Conservation (phyloP, 805 yeast genomes). For the Kodamaea restingae region DNA sequence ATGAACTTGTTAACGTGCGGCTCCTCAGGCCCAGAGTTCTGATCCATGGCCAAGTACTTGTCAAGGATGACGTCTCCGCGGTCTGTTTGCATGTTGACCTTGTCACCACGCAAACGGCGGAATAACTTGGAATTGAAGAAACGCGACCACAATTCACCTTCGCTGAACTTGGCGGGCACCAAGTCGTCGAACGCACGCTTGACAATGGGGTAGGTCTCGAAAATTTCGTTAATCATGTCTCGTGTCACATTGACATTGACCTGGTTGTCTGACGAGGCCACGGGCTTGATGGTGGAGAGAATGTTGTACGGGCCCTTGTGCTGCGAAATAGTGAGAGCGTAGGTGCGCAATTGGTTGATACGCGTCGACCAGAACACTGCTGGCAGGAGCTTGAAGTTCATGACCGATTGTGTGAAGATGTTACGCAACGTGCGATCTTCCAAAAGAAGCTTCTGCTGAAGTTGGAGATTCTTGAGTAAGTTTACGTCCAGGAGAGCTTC, state of each 20-base stretch:
- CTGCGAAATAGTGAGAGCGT: slow-evolving; percentile 79
- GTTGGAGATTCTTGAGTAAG: slow-evolving; percentile 62
- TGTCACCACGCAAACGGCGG: slow-evolving; percentile 85
- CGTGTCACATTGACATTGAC: slow-evolving; percentile 90
- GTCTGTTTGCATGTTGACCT: slow-evolving; percentile 60
- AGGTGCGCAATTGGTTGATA: slow-evolving; percentile 74
- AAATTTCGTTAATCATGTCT: slow-evolving; percentile 84
- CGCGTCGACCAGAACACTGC: slow-evolving; percentile 86
- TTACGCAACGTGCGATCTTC: slow-evolving; percentile 66
- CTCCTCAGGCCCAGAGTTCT: slow-evolving; percentile 35
- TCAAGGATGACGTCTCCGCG: slow-evolving; percentile 84
- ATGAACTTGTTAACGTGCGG: slow-evolving; percentile 60
- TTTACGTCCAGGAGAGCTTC: slow-evolving; percentile 37
- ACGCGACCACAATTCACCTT: slow-evolving; percentile 94
- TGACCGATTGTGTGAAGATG: slow-evolving; percentile 85
- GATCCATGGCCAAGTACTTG: slow-evolving; percentile 69
- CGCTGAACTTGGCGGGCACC: slow-evolving; percentile 76
- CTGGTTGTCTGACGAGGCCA: slow-evolving; percentile 87
- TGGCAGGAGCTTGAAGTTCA: slow-evolving; percentile 69
- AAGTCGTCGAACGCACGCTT: slow-evolving; percentile 83
- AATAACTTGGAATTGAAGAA: slow-evolving; percentile 89
- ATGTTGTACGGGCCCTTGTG: slow-evolving; percentile 93
- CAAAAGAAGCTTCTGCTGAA: slow-evolving; percentile 74
- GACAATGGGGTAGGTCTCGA: slow-evolving; percentile 89
- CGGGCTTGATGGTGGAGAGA: slow-evolving; percentile 87